phyloP scores from a whole-genome alignment of 257 asterid genomes.

The Knoxia roxburghii region DNA sequence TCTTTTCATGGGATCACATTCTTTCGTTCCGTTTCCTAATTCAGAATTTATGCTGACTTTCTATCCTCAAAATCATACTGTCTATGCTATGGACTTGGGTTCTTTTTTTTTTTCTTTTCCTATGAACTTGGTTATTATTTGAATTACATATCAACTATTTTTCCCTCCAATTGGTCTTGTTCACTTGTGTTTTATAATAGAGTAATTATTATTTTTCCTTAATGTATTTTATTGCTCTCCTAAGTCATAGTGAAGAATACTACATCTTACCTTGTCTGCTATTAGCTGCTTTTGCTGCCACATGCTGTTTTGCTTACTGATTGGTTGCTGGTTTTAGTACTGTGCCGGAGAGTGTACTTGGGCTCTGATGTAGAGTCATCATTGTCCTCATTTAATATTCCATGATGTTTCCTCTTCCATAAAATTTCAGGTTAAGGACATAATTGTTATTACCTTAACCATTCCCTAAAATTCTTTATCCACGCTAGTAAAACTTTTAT shows the following conservation, averaged over 20 bases:
- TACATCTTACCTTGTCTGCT: background rate
- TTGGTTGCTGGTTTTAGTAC: too few relatives aligned
- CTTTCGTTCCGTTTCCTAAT: background rate
- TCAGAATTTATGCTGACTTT: background rate
- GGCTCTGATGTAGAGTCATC: background rate
- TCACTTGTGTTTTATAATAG: background rate
- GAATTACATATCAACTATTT: too few relatives aligned
- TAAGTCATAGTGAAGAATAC: background rate
- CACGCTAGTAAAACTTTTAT: background rate
- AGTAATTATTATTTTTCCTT: background rate
- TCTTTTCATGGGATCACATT: background rate
- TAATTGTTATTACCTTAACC: slow-evolving; percentile 1
- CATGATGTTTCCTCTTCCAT: background rate
- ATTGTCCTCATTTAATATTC: background rate
- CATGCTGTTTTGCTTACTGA: too few relatives aligned
- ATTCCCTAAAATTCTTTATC: background rate
- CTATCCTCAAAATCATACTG: background rate
- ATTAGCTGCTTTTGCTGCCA: background rate
- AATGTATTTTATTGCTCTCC: background rate
- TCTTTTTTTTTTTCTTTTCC: too few relatives aligned
- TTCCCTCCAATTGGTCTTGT: background rate
- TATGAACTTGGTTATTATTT: too few relatives aligned
- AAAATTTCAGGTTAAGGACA: background rate
- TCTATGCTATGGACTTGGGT: background rate
- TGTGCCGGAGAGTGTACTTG: too few relatives aligned